Evolutionary conservation across 352 stramenopile genomes (phyloP).

Genomic region (Globisporangium ultimum): DNA sequence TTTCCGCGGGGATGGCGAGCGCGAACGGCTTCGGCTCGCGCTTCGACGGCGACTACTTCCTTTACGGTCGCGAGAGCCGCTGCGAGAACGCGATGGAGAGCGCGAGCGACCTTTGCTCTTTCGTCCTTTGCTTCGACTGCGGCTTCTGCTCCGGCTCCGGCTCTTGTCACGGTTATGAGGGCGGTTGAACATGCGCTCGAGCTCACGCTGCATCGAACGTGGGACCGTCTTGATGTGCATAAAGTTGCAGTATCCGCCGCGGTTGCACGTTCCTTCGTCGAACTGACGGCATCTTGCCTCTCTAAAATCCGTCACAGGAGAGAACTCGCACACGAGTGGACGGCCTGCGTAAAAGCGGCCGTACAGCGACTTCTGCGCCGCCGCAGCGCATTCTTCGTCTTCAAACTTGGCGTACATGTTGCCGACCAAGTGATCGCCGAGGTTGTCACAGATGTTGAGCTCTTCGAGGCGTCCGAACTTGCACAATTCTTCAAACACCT

Average conservation of each 20-base stretch:
- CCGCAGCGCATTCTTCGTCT: constrained; percentile 97
- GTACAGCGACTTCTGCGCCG: constrained; percentile 95
- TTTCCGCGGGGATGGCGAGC: constrained; percentile 42
- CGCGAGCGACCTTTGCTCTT: constrained; percentile 29
- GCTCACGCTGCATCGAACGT: constrained; percentile 77
- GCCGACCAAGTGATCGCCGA: constrained; percentile 99
- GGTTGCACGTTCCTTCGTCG: constrained; percentile 96
- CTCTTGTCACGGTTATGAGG: constrained; percentile 33
- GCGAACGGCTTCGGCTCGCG: constrained; percentile 28
- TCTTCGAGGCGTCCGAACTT: constrained; percentile 99
- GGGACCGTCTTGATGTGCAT: constrained; percentile 97
- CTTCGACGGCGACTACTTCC: constrained; percentile 34
- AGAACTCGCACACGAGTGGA: constrained; percentile 97
- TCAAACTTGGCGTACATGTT: constrained; percentile 99
- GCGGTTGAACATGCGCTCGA: constrained; percentile 86
- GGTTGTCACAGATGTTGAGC: constrained; percentile 99
- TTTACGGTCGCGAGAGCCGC: constrained; percentile 35
- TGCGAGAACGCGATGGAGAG: constrained; percentile 44
- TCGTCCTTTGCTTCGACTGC: constrained; percentile 40
- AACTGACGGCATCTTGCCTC: constrained; percentile 98
- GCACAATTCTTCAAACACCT: constrained; percentile 98
- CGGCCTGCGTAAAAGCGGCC: constrained; percentile 97
- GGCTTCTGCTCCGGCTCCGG: constrained; percentile 41
- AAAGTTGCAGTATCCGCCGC: constrained; percentile 99
- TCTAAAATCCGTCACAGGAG: constrained; percentile 97